Base-by-base conservation (phyloP, 2,329 filamentous ascomycete species). In the Pestalotiopsis sp. region DNA sequence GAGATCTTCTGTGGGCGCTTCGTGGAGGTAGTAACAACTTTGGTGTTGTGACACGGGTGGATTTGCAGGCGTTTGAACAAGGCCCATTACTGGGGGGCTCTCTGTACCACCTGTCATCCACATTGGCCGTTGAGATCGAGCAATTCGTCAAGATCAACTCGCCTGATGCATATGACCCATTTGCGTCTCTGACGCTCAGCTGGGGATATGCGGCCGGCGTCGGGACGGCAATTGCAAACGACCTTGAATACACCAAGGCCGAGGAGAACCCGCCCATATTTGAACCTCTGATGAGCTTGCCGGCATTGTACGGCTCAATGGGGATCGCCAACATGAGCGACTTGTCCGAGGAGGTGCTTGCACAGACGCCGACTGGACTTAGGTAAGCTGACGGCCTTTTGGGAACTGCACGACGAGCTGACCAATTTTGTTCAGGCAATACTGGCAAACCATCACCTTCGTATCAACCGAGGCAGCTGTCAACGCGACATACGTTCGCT, bases 1-100 rank as follows among this genome's bases (percentile, higher is more conserved):
- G 23, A 2, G 73, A 74, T n/a, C 64, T 76, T 2, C 71, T 63
- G 9, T 68, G 61, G 49, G 72, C 64, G 2, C 71, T 76, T 6
- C 60, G 68, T 1, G 74, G 71, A 4, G 72, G 71, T 4, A 63
- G 41, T 14, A 71, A 69, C 20, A 72, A 71, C 36, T 71, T 71
- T 38, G 71, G 69, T 3, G 36, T 71, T 12, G 70, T 72, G 2
- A 70, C 71, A n/a, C 49, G 67, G 3, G 49, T 71, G 31, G 66
- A 69, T 49, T 20, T 72, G 23, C 2, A 27, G 7, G 64, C 68
- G 4, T 71, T 69, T 38, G 64, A 71, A 12, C 71, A 71, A 49
- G 68, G 67, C 0, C 63, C 20, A 1, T 38, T 71, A 38, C 69
- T 68, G 68, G 45, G 20, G 7, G 71, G 69, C 7, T 41, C 17